Percentiles rank a stretch among this genome's conserved stretches.
Evolutionary conservation across 306 rosid genomes (phyloP).

Genomic region (Malus fusca): DNA sequence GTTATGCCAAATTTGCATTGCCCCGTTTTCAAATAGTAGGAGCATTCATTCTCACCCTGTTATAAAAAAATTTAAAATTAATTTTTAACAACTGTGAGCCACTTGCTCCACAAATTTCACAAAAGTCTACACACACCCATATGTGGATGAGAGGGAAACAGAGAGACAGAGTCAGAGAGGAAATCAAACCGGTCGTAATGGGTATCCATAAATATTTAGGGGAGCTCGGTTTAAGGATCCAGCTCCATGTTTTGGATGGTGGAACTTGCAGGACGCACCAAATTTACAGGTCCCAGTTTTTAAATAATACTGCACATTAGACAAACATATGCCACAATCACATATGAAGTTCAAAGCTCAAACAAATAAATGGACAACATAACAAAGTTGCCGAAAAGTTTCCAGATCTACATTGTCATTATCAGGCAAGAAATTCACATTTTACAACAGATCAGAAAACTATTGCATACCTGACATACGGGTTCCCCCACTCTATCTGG

Average conservation of each 20-base stretch:
- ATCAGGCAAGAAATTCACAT: background rate
- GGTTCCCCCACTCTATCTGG: constrained; percentile 84
- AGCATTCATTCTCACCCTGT: constrained; percentile 92
- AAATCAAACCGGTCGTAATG: constrained; percentile 60
- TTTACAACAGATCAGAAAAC: background rate
- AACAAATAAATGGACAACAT: background rate
- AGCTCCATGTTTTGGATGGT: constrained; percentile 83
- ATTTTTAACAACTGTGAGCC: background rate
- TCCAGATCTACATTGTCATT: background rate
- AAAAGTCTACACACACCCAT: background rate
- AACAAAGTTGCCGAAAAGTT: background rate
- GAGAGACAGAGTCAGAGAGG: background rate
- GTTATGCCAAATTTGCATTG: constrained; percentile 90
- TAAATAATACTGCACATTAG: constrained; percentile 61
- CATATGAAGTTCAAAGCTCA: background rate
- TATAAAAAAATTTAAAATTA: background rate
- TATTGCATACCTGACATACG: constrained; percentile 58
- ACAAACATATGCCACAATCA: constrained; percentile 10
- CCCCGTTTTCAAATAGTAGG: constrained; percentile 99
- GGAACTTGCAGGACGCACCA: constrained; percentile 88
- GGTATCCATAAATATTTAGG: constrained; percentile 71
- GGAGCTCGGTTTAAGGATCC: constrained; percentile 76
- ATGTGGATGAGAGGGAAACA: background rate
- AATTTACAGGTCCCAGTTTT: constrained; percentile 88
- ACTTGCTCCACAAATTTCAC: background rate